Conservation (phyloP, 768 basidiomycete species). For the Termitomyces sp. region DNA sequence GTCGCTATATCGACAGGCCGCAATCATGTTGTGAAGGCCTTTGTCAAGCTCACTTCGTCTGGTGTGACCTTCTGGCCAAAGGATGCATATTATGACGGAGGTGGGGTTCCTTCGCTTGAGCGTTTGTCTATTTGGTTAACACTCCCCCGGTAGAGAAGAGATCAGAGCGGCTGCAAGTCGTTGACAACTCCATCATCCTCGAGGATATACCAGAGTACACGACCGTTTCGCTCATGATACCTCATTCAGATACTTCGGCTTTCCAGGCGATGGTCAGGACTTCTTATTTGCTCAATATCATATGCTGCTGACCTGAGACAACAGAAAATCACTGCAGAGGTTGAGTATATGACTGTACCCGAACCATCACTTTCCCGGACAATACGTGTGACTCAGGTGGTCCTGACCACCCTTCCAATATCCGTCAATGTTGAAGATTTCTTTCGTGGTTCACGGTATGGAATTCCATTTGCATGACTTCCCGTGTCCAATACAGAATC, state of each 20-base stretch:
- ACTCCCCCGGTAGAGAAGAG: slow-evolving; percentile 10
- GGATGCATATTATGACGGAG: slow-evolving; percentile 36
- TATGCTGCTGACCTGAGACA: background rate
- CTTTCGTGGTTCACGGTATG: slow-evolving; percentile 81
- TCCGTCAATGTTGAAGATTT: slow-evolving; percentile 96
- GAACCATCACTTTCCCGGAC: slow-evolving; percentile 51
- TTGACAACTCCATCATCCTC: slow-evolving; percentile 42
- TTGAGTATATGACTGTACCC: slow-evolving; percentile 60
- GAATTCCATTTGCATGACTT: background rate
- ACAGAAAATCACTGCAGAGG: slow-evolving; percentile 64
- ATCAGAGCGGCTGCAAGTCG: slow-evolving; percentile 26
- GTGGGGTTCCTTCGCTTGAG: slow-evolving; percentile 15
- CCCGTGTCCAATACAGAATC: background rate
- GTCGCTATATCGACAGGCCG: slow-evolving; percentile 62
- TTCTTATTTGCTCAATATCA: background rate
- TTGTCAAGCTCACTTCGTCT: slow-evolving; percentile 49
- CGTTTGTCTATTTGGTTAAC: background rate
- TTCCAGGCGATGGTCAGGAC: slow-evolving; percentile 53
- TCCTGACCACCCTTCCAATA: slow-evolving; percentile 74
- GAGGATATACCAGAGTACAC: slow-evolving; percentile 42
- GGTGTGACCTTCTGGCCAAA: slow-evolving; percentile 46
- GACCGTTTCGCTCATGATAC: slow-evolving; percentile 46
- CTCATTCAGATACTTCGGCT: slow-evolving; percentile 63
- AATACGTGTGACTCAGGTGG: slow-evolving; percentile 46
- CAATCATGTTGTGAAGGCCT: slow-evolving; percentile 54